Percentiles rank a stretch among this genome's conserved stretches.
These are phyloP conservation scores for Chlamydomonas sphaeroides DNA, from an alignment of 139 green algal species.

Conservation along the genomic window DNA sequence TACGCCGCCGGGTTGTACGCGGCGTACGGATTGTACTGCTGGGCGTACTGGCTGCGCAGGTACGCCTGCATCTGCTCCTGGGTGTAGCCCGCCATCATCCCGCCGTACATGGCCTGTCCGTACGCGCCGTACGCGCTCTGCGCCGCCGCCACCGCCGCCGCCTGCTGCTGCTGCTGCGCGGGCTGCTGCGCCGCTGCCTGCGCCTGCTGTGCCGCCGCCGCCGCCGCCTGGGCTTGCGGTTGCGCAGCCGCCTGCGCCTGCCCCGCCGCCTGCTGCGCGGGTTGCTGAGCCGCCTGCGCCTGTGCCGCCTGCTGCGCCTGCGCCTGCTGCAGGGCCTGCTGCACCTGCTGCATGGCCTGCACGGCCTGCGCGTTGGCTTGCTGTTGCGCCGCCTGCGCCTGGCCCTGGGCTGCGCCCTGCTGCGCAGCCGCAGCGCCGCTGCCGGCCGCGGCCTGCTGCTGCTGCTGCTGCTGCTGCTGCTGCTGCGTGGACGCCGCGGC, in stretches of 20 bases:
- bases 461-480: background rate
- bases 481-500: background rate
- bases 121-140: slow-evolving; percentile 22
- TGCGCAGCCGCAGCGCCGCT: background rate
- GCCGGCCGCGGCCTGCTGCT: slow-evolving; percentile 6
- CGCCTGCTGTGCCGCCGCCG: background rate
- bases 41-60: slow-evolving; percentile 27
- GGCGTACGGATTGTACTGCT: slow-evolving; percentile 21
- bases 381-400: background rate
- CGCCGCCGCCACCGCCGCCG: background rate
- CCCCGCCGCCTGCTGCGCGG: background rate
- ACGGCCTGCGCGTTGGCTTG: background rate
- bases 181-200: background rate
- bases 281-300: background rate
- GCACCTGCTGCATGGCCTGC: background rate
- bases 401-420: background rate
- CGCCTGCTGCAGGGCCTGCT: background rate
- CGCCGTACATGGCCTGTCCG: slow-evolving; percentile 17
- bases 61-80: slow-evolving; percentile 39
- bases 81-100: slow-evolving; percentile 14
- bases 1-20: too few species aligned
- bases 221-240: background rate
- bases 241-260: background rate
- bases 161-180: background rate
- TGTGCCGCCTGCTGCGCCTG: background rate